phyloP scores from a whole-genome alignment of 495 filamentous ascomycete genomes.

The Trichocladium uniseriatum region DNA sequence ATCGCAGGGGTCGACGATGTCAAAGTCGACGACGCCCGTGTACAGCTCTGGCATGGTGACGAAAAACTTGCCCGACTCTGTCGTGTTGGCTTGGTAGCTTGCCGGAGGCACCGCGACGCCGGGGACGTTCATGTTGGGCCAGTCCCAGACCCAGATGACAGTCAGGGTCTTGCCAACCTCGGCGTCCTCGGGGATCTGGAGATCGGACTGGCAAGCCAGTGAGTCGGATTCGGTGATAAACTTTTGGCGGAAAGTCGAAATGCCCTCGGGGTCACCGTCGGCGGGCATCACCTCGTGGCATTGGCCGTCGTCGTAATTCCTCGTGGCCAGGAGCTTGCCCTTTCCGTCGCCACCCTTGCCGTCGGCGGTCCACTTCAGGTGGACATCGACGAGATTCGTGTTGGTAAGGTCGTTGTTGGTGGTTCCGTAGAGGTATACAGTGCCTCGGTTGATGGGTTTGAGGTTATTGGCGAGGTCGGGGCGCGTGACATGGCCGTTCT shows the following conservation, averaged over 20 bases:
- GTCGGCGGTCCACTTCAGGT: constrained; percentile 62
- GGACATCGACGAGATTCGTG: constrained; percentile 59
- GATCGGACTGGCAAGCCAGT: constrained; percentile 72
- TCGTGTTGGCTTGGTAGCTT: constrained; percentile 17
- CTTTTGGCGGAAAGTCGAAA: constrained; percentile 45
- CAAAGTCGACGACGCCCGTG: constrained; percentile 72
- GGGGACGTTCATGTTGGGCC: constrained; percentile 43
- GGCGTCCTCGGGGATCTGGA: constrained; percentile 54
- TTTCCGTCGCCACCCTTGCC: constrained; percentile 68
- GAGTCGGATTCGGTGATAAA: constrained; percentile 37
- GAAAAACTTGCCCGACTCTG: constrained; percentile 31
- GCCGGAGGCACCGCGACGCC: constrained; percentile 24
- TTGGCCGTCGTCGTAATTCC: constrained; percentile 73
- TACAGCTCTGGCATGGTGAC: constrained; percentile 54
- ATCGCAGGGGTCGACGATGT: constrained; percentile 38
- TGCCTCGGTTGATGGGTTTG: constrained; percentile 63
- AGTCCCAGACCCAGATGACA: constrained; percentile 91
- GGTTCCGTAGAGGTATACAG: constrained; percentile 77
- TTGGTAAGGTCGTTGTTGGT: constrained; percentile 38
- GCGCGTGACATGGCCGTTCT: constrained; percentile 81
- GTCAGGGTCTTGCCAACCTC: constrained; percentile 49
- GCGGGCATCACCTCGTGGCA: constrained; percentile 58
- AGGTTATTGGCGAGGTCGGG: constrained; percentile 36
- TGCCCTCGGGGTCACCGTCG: constrained; percentile 26
- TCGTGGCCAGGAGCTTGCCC: constrained; percentile 60